Base-by-base conservation (phyloP, 1,284 basidiomycete genomes). In the Marasmius fiardii region DNA sequence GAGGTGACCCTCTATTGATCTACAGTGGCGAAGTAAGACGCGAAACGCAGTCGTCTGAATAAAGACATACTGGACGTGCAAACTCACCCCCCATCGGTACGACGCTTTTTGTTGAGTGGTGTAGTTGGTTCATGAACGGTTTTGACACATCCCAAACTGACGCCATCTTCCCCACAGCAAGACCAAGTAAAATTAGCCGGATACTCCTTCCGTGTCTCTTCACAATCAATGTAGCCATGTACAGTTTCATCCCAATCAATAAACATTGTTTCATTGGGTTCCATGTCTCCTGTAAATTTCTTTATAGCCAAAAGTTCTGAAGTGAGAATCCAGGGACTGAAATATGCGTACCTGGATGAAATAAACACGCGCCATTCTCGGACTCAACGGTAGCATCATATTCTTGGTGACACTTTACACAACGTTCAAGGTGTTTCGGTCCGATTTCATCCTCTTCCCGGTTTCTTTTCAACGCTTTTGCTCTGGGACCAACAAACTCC, bases 171-270 rank as follows among this genome's bases (percentile, higher is more conserved):
- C 14, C 74, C 68, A 60, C 80, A 81, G 58, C 80, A 82, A 6
- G 66, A 71, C 80, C 80, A 82, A 1, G 45, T 64, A 60, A 80
- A 81, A 52, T 73, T 73, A 54, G 80, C 72, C 2, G 79, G 78
- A 55, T 65, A 78, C n/a, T 70, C 58, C 43, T 59, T 59, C 51
- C 70, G 70, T 60, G 75, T 79, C 21, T 67, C 62, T 12, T 63
- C 43, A 1, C 71, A 71, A 60, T 81, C 75, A 68, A 74, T 77
- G 1, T 74, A 74, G 1, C 80, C 79, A 56, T 79, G 77, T 48
- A 65, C 69, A 26, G 67, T 62, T 58, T 79, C 76, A 58, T 81
- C 79, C 71, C 75, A 76, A 59, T 80, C 79, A 5, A 58, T 65
- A 55, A 78, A 79, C 6, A 59, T 61, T 4, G 67, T 67, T 39